A percentile compares a stretch with the other conserved stretches of the same genome.
Evolutionary conservation across 2,329 filamentous ascomycete species (phyloP).

Genomic region (Calonectria pauciramosa): DNA sequence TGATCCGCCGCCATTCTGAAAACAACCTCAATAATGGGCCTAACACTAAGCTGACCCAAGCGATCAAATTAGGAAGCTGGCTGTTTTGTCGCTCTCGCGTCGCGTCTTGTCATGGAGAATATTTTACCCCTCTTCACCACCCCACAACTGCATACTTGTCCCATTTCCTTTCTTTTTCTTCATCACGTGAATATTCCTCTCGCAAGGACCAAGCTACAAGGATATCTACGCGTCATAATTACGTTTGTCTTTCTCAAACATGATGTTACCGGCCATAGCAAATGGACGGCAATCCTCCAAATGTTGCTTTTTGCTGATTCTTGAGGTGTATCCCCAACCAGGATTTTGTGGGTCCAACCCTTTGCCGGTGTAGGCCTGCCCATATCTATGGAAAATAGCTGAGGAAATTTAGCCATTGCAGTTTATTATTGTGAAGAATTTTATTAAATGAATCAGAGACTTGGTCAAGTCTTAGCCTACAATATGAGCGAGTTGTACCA

Average conservation of each 20-base stretch:
- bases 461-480: background rate
- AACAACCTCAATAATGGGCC: background rate
- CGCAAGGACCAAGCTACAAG: background rate
- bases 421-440: background rate
- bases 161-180: background rate
- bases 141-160: background rate
- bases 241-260: background rate
- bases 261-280: background rate
- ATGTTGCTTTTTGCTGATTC: too few relatives aligned
- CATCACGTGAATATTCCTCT: background rate
- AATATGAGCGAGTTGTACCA: accelerated
- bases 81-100: background rate
- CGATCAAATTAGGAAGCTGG: background rate
- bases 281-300: background rate
- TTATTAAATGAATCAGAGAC: background rate
- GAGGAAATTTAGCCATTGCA: too few relatives aligned
- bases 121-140: background rate
- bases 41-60: background rate
- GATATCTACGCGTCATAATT: background rate
- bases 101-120: background rate
- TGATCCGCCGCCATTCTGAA: background rate
- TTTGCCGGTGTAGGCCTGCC: too few relatives aligned
- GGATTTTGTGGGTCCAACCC: too few relatives aligned
- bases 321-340: too few relatives aligned
- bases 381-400: too few relatives aligned